A percentile compares a stretch with the other conserved stretches of the same genome.
Evolutionary conservation across 75 land plant species (phyloP).

Genomic region (Sequoiadendron giganteum): DNA sequence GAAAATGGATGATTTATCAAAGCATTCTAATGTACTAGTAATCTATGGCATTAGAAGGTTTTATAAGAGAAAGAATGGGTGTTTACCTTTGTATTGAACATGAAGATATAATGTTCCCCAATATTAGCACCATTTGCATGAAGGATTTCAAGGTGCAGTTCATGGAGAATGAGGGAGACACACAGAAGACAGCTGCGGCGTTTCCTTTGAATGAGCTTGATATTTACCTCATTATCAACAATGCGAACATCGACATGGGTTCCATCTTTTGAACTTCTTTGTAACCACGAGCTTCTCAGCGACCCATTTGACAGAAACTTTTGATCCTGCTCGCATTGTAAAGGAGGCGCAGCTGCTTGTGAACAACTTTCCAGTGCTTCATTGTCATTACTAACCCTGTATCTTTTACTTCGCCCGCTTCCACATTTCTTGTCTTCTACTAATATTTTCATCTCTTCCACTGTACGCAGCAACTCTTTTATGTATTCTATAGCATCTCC

Average conservation of each 20-base stretch:
- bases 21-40: too few relatives aligned
- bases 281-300: constrained; percentile 58
- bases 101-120: constrained; percentile 51
- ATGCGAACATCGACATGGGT: constrained; percentile 57
- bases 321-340: constrained; percentile 4
- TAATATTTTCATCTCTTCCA: constrained; percentile 51
- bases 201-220: constrained; percentile 46
- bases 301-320: constrained; percentile 9
- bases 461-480: constrained; percentile 48
- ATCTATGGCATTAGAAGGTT: too few relatives aligned
- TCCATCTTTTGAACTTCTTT: constrained; percentile 50
- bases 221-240: constrained; percentile 63
- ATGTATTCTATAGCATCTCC: constrained; percentile 68
- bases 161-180: constrained; percentile 37
- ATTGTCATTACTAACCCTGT: not conserved
- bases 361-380: not conserved
- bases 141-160: constrained; percentile 51
- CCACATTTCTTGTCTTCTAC: constrained; percentile 38
- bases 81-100: constrained; percentile 62
- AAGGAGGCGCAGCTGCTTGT: not conserved
- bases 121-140: constrained; percentile 54
- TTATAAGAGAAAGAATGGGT: not conserved
- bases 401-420: constrained; percentile 4
- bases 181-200: constrained; percentile 26
- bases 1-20: too few relatives aligned